Base-by-base conservation (phyloP, 2,329 filamentous ascomycete species). In the Chaetomiaceae sp. region DNA sequence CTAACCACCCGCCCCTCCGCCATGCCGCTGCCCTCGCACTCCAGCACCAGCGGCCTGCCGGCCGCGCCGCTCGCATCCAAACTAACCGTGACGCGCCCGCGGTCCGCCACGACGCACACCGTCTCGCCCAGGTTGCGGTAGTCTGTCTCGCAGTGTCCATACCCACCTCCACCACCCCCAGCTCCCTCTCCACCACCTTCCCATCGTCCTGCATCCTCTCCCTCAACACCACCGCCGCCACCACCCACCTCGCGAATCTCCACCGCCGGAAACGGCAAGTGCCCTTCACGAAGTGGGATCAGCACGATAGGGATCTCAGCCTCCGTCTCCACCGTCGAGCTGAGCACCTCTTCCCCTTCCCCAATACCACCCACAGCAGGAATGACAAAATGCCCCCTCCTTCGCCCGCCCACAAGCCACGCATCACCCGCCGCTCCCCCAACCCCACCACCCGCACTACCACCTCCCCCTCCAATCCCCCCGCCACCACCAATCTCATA, bases 381-480 rank as follows among this genome's bases (percentile, higher is more conserved):
- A 24, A 83, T 79, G 6, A 75, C 75, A 58, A 95, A 94, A 59
- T 88, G 86, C 0, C 84, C 86, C 53, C 87, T 85, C 39, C 86
- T 77, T 35, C 84, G 80, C 0, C 90, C 91, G 18, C 88, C 90
- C 3, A 97, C 70, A 1, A 96, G 77, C 91, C 91, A 97, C 75
- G 32, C 91, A 88, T 2, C 42, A n/a, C 27, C 14, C 14, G 82
- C 79, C 1, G 84, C 83, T n/a, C n/a, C n/a, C n/a, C n/a, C n/a
- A n/a, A n/a, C n/a, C n/a, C n/a, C n/a, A n/a, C n/a, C n/a, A n/a
- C n/a, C n/a, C n/a, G n/a, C n/a, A n/a, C n/a, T n/a, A n/a, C n/a
- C n/a, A n/a, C n/a, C n/a, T n/a, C n/a, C n/a, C n/a, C n/a, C n/a
- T n/a, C n/a, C n/a, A n/a, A n/a, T n/a, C n/a, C n/a, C n/a, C n/a